Evolutionary conservation across 345 rosid species (phyloP).

Genomic region (Schrenkiella parvula): DNA sequence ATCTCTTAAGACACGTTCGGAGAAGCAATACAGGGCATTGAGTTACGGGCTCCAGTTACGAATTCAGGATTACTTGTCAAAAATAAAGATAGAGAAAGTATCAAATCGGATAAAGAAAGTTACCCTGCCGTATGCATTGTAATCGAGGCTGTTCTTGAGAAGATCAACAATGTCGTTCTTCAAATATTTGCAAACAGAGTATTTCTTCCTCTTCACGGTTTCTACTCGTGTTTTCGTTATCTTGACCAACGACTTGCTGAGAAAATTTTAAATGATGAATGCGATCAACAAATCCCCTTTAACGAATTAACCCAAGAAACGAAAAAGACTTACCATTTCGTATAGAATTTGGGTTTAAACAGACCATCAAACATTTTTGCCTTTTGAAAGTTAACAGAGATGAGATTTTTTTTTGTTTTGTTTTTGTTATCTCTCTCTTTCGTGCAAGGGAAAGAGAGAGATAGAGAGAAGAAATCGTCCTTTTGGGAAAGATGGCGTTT

Average conservation of each 20-base stretch:
- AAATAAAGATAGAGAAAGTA: neutral
- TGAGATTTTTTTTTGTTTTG: neutral
- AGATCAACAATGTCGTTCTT: constrained; percentile 87
- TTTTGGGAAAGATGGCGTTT: constrained; percentile 1
- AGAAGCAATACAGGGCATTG: neutral
- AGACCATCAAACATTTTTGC: constrained; percentile 24
- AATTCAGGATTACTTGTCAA: neutral
- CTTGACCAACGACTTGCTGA: constrained; percentile 61
- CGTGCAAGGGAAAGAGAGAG: constrained; percentile 33
- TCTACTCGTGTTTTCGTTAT: constrained; percentile 60
- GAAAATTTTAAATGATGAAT: neutral
- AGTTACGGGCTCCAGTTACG: neutral
- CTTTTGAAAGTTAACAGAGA: neutral
- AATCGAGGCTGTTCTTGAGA: constrained; percentile 51
- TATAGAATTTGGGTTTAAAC: constrained; percentile 30
- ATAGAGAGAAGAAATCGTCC: constrained; percentile 23
- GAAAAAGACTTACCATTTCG: constrained; percentile 21
- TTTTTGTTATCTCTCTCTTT: constrained; percentile 30
- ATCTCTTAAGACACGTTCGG: neutral
- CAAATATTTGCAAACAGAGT: constrained; percentile 51
- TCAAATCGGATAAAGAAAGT: neutral
- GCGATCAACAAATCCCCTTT: neutral
- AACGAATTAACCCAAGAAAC: neutral
- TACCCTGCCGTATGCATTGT: constrained; percentile 86
- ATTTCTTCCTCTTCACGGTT: constrained; percentile 64